Evolutionary conservation across 768 basidiomycete species (phyloP).

Genomic region (Gautieria morchelliformis): DNA sequence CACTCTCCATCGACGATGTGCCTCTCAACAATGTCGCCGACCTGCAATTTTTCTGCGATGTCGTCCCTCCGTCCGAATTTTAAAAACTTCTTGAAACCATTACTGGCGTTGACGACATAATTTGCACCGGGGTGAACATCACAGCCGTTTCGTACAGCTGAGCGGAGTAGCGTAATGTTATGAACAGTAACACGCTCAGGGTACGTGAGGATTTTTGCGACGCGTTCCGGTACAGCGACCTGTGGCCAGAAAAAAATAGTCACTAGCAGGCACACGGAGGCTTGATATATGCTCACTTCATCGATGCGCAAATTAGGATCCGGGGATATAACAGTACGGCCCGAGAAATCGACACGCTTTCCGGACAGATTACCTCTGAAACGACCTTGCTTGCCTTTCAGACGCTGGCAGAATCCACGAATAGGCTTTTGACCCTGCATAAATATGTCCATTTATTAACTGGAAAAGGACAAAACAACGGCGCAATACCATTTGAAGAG

Average conservation of each 20-base stretch:
- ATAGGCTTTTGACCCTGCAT: conserved; percentile 78
- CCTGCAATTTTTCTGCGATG: conserved; percentile 70
- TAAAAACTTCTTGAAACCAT: conserved; percentile 76
- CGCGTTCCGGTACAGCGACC: conserved; percentile 89
- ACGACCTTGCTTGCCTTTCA: conserved; percentile 98
- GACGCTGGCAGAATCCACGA: conserved; percentile 92
- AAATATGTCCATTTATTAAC: background rate
- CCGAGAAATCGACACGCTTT: conserved; percentile 98
- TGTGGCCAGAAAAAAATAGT: conserved; percentile 2
- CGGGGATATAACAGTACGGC: conserved; percentile 95
- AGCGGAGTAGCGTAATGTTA: conserved; percentile 69
- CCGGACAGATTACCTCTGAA: conserved; percentile 97
- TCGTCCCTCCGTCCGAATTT: conserved; percentile 76
- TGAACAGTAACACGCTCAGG: conserved; percentile 91
- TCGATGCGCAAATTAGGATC: conserved; percentile 99
- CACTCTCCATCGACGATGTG: conserved; percentile 90
- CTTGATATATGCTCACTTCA: conserved; percentile 39
- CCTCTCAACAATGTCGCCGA: conserved; percentile 91
- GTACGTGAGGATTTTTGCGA: conserved; percentile 91
- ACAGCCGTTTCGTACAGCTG: conserved; percentile 79
- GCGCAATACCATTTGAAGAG: conserved; percentile 45
- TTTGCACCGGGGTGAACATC: conserved; percentile 94
- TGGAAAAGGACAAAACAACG: background rate
- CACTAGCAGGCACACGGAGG: background rate
- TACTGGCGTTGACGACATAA: conserved; percentile 75